Conservation (phyloP, 2,329 filamentous ascomycete genomes). For the Colletotrichum tropicicola region DNA sequence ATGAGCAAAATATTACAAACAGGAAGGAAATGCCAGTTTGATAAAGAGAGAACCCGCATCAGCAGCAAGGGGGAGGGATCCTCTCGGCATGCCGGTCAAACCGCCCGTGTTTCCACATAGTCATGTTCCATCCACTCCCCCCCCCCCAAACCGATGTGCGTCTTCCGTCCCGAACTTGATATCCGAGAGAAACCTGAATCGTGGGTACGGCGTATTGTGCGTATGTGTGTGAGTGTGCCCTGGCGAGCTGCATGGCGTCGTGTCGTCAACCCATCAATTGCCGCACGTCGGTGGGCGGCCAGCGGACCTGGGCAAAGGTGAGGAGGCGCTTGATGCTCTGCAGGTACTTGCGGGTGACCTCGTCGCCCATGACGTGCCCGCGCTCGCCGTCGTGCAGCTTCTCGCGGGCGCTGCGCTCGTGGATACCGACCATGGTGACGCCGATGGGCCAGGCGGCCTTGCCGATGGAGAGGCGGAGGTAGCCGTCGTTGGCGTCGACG, state of each 20-base stretch:
- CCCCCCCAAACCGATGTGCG: too few relatives aligned
- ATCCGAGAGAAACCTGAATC: too few relatives aligned
- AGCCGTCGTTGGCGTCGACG: constrained; percentile 96
- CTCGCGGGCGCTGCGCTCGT: constrained; percentile 94
- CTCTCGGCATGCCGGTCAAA: not conserved
- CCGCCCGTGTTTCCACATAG: not conserved
- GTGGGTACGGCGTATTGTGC: too few relatives aligned
- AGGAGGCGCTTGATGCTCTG: constrained; percentile 98
- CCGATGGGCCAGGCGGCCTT: constrained; percentile 99
- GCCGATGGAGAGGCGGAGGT: constrained; percentile 90
- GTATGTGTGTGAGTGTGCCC: too few relatives aligned
- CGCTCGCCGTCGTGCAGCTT: constrained; percentile 90
- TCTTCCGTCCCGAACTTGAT: too few relatives aligned
- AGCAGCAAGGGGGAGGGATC: not conserved
- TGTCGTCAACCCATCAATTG: constrained; percentile 96
- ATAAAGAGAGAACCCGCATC: not conserved
- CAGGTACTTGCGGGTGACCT: constrained; percentile 92
- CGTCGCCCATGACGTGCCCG: constrained; percentile 97
- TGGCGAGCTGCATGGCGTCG: too few relatives aligned
- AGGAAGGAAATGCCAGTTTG: not conserved
- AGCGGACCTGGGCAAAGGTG: constrained; percentile 95
- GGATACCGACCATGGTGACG: constrained; percentile 99
- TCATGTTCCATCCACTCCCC: not conserved
- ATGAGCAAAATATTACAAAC: constrained; percentile 19
- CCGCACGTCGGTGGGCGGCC: constrained; percentile 91